These are phyloP conservation scores for Yamadazyma buinensis DNA, from an alignment of 1,139 yeast genomes.

Conservation along the genomic window DNA sequence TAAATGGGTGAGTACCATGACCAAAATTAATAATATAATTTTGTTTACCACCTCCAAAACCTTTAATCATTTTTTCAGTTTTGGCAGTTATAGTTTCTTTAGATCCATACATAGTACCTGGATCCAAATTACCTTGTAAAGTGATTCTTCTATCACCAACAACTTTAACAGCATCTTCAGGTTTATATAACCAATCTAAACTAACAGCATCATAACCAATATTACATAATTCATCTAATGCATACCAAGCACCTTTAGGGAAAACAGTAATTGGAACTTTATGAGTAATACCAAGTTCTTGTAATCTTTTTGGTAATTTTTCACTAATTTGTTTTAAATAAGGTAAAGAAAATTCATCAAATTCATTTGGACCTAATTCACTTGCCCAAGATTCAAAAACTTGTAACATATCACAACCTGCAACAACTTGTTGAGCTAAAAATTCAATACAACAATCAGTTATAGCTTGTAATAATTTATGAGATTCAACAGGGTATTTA, in stretches of 20 bases:
- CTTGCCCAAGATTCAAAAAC: conserved; percentile 99
- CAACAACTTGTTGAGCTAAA: conserved; percentile 89
- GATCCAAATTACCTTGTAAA: conserved; percentile 93
- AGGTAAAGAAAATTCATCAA: conserved; percentile 83
- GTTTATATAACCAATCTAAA: conserved; percentile 87
- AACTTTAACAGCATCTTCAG: conserved; percentile 79
- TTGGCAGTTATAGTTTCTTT: conserved; percentile 74
- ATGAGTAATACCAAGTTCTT: conserved; percentile 67
- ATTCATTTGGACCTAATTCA: conserved; percentile 87
- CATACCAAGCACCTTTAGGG: conserved; percentile 98
- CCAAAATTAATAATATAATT: conserved; percentile 92
- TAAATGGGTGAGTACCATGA: conserved; percentile 96
- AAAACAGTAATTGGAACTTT: conserved; percentile 84
- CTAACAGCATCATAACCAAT: conserved; percentile 88
- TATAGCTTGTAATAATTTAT: conserved; percentile 67
- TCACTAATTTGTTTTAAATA: conserved; percentile 74
- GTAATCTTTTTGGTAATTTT: conserved; percentile 64
- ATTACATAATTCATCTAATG: conserved; percentile 78
- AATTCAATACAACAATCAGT: conserved; percentile 92
- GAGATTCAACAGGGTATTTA: conserved; percentile 69
- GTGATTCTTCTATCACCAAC: conserved; percentile 73
- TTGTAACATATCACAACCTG: conserved; percentile 97
- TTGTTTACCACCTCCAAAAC: conserved; percentile 90
- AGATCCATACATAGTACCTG: conserved; percentile 90
- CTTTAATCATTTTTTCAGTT: conserved; percentile 82